Percentiles rank a stretch among this genome's conserved stretches.
These are phyloP conservation scores for Tagetes patula DNA, from an alignment of 129 eudicot genomes.

Conservation along the genomic window DNA sequence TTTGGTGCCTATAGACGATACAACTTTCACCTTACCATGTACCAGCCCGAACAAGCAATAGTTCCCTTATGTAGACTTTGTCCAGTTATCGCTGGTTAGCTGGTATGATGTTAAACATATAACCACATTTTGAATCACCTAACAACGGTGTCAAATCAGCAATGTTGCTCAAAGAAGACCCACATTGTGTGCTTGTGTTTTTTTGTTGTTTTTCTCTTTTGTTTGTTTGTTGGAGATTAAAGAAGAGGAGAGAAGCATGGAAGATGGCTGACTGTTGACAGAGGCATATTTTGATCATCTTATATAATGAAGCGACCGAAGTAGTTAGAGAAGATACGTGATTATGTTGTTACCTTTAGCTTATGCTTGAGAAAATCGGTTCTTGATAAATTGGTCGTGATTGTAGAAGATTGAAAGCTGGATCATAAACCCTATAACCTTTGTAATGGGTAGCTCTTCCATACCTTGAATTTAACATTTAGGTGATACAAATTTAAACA, in stretches of 20 bases:
- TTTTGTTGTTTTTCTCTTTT: not conserved
- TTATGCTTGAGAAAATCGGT: not conserved
- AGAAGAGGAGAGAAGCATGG: not conserved
- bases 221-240: not conserved
- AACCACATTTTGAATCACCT: not conserved
- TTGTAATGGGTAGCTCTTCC: conserved; percentile 11
- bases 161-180: not conserved
- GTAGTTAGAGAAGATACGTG: conserved; percentile 15
- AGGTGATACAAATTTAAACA: not conserved
- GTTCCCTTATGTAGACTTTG: not conserved
- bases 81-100: conserved; percentile 11
- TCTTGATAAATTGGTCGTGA: not conserved
- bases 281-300: conserved; percentile 9
- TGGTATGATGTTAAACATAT: conserved; percentile 2
- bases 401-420: not conserved
- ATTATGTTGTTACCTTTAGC: not conserved
- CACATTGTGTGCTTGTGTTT: not conserved
- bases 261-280: not conserved
- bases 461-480: not conserved
- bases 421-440: conserved; percentile 9
- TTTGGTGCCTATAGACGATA: conserved; percentile 12
- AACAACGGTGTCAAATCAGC: not conserved
- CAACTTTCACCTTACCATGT: not conserved
- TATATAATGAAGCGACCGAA: conserved; percentile 1
- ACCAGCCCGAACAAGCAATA: not conserved